These are phyloP conservation scores for Podaxis sp. DNA, from an alignment of 768 basidiomycete species.

Conservation along the genomic window DNA sequence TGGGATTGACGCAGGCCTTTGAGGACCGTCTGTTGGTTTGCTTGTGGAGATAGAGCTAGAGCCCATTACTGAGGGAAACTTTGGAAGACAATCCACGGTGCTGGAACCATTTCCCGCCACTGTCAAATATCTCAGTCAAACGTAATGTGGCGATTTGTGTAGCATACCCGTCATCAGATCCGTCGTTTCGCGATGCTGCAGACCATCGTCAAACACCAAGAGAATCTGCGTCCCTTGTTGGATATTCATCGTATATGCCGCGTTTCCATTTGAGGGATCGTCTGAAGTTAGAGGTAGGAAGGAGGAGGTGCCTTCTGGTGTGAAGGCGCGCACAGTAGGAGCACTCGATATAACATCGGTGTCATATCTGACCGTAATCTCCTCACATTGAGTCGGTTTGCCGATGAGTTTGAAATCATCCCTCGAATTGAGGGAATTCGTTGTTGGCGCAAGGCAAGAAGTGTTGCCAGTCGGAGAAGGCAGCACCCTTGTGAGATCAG, in stretches of 20 bases:
- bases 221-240: slow-evolving; percentile 35
- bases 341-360: slow-evolving; percentile 25
- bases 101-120: slow-evolving; percentile 5
- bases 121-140: neutral
- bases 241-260: slow-evolving; percentile 42
- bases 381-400: slow-evolving; percentile 44
- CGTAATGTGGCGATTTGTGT: neutral
- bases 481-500: slow-evolving; percentile 45
- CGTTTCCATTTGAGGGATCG: slow-evolving; percentile 29
- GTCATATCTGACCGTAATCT: slow-evolving; percentile 45
- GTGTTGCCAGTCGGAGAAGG: slow-evolving; percentile 35
- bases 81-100: slow-evolving; percentile 6
- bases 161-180: slow-evolving; percentile 37
- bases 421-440: slow-evolving; percentile 14
- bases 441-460: slow-evolving; percentile 36
- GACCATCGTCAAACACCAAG: slow-evolving; percentile 42
- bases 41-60: neutral
- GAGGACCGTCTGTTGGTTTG: neutral
- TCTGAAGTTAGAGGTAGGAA: slow-evolving; percentile 25
- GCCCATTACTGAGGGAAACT: neutral
- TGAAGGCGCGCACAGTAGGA: slow-evolving; percentile 38
- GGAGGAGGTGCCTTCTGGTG: slow-evolving; percentile 30
- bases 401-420: slow-evolving; percentile 30
- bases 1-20: neutral
- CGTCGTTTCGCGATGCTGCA: slow-evolving; percentile 38